A percentile compares a stretch with the other conserved stretches of the same genome.
These are phyloP conservation scores for Pythium phragmitis DNA, from an alignment of 352 stramenopile genomes.

Conservation along the genomic window DNA sequence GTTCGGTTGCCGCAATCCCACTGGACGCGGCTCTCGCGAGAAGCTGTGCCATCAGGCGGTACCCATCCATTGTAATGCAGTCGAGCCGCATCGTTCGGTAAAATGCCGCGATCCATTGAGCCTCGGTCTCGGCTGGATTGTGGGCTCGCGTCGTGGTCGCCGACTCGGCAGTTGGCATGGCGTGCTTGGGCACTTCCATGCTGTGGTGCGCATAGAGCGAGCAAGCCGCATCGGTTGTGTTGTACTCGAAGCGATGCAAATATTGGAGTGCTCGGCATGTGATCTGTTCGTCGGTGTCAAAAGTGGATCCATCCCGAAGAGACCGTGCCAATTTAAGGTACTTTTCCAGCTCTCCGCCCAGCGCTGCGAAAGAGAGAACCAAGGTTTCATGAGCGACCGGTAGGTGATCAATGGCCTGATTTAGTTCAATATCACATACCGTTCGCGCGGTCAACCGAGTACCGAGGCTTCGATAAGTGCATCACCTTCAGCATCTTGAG, in stretches of 20 bases:
- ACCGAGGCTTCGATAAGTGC: constrained; percentile 37
- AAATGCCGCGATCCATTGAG: constrained; percentile 62
- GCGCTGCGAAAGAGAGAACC: constrained; percentile 26
- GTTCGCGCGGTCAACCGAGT: constrained; percentile 48
- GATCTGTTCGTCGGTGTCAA: constrained; percentile 80
- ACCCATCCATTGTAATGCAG: constrained; percentile 35
- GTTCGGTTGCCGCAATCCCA: constrained; percentile 44
- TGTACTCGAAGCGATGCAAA: constrained; percentile 83
- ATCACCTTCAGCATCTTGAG: constrained; percentile 30
- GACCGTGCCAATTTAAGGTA: constrained; percentile 78
- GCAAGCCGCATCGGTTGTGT: constrained; percentile 73
- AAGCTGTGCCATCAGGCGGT: constrained; percentile 47
- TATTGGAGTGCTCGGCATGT: constrained; percentile 66
- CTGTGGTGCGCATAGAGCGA: constrained; percentile 80
- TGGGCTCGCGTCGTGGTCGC: constrained; percentile 20
- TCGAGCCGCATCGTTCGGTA: constrained; percentile 58
- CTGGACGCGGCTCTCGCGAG: constrained; percentile 19
- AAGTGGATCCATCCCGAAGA: constrained; percentile 73
- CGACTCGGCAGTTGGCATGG: constrained; percentile 7
- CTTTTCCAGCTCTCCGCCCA: constrained; percentile 68
- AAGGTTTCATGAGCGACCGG: neutral
- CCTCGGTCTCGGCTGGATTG: constrained; percentile 41
- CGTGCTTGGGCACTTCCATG: constrained; percentile 59
- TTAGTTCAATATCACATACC: constrained; percentile 30
- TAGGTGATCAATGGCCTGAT: neutral